phyloP scores from a whole-genome alignment of 768 basidiomycete genomes.

The Tricholoma flavovirens region DNA sequence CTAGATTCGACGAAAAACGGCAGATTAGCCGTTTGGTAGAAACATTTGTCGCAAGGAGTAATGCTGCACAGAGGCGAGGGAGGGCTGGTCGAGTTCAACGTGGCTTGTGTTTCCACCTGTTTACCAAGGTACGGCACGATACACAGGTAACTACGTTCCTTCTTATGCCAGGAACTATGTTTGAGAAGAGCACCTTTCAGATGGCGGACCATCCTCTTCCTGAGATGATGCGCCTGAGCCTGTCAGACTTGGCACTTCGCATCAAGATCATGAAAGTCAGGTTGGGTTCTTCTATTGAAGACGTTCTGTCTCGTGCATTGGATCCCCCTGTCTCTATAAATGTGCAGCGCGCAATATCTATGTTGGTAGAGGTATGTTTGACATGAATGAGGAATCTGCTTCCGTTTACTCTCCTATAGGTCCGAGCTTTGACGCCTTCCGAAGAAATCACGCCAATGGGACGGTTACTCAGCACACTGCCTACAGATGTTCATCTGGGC shows the following conservation, averaged over 20 bases:
- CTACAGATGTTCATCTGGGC: constrained; percentile 93
- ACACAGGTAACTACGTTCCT: constrained; percentile 45
- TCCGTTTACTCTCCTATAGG: constrained; percentile 34
- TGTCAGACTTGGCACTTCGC: constrained; percentile 85
- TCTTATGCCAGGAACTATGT: not conserved
- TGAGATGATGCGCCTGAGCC: constrained; percentile 90
- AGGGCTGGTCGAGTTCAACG: constrained; percentile 87
- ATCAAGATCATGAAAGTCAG: constrained; percentile 94
- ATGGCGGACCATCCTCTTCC: constrained; percentile 88
- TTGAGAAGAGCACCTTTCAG: constrained; percentile 31
- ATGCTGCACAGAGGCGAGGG: constrained; percentile 84
- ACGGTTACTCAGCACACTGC: constrained; percentile 80
- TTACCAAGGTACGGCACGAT: constrained; percentile 84
- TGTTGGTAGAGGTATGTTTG: constrained; percentile 74
- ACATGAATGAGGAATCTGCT: not conserved
- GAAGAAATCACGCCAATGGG: constrained; percentile 98
- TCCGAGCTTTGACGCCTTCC: constrained; percentile 73
- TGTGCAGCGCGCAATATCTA: constrained; percentile 83
- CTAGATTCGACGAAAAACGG: constrained; percentile 92
- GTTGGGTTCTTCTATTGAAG: constrained; percentile 80
- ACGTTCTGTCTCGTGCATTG: constrained; percentile 79
- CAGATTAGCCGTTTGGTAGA: constrained; percentile 90
- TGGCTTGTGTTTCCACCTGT: constrained; percentile 93
- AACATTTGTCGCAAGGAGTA: constrained; percentile 87
- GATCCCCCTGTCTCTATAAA: constrained; percentile 87